Evolutionary conservation across 2,329 filamentous ascomycete genomes (phyloP).

Genomic region (Scedosporium apiospermum): DNA sequence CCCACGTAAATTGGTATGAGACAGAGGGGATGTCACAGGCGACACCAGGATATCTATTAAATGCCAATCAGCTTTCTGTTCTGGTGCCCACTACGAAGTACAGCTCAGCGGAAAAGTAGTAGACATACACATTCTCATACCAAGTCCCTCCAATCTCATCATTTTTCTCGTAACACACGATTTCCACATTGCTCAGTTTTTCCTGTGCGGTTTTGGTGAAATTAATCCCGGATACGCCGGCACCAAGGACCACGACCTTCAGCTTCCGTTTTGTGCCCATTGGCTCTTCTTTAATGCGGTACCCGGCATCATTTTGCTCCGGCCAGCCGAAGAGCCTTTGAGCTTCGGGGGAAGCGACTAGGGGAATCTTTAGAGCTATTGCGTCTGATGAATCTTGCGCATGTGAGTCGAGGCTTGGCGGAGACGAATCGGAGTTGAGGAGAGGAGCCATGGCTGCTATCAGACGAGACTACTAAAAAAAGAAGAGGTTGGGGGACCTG

Average conservation of each 20-base stretch:
- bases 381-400: too few species aligned
- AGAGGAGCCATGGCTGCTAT: too few species aligned
- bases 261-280: slow-evolving; percentile 1
- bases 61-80: too few species aligned
- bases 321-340: too few species aligned
- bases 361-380: too few species aligned
- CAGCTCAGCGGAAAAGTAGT: neutral
- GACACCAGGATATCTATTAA: slow-evolving; percentile 9
- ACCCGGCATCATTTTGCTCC: too few species aligned
- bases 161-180: slow-evolving; percentile 11
- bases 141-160: slow-evolving; percentile 10
- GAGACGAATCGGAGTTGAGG: too few species aligned
- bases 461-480: too few species aligned
- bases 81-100: too few species aligned
- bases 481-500: too few species aligned
- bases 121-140: slow-evolving; percentile 5
- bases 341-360: too few species aligned
- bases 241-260: neutral
- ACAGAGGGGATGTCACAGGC: slow-evolving; percentile 7
- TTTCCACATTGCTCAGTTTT: slow-evolving; percentile 3
- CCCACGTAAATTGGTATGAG: slow-evolving; percentile 3
- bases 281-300: neutral
- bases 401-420: too few species aligned
- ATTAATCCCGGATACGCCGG: neutral
- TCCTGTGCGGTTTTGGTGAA: neutral